Evolutionary conservation across 2,329 filamentous ascomycete genomes (phyloP).

Genomic region (Amauroascus verrucosus): DNA sequence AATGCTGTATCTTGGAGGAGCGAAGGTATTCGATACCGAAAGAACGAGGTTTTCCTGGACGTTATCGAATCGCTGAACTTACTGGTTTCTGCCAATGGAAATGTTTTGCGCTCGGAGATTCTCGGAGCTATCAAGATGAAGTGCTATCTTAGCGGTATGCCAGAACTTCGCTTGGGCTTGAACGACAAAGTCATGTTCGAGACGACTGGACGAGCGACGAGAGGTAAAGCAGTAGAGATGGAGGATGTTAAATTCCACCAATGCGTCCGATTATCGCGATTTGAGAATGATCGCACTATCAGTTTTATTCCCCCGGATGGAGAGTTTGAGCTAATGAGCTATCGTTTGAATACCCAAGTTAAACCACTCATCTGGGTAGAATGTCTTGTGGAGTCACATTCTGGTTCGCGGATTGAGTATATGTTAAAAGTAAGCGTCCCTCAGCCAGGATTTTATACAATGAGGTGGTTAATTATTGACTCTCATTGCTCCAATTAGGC

Average conservation of each 20-base stretch:
- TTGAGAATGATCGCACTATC: slow-evolving; percentile 97
- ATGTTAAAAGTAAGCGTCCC: slow-evolving; percentile 70
- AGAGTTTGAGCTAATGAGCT: slow-evolving; percentile 99
- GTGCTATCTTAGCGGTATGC: slow-evolving; percentile 97
- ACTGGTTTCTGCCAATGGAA: slow-evolving; percentile 85
- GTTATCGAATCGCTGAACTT: slow-evolving; percentile 95
- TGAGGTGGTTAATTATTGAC: not conserved
- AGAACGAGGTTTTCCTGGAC: slow-evolving; percentile 98
- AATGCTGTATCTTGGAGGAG: slow-evolving; percentile 97
- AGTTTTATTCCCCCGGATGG: slow-evolving; percentile 97
- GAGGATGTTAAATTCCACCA: slow-evolving; percentile 99
- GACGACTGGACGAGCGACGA: slow-evolving; percentile 82
- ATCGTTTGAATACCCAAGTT: slow-evolving; percentile 95
- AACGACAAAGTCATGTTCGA: slow-evolving; percentile 99
- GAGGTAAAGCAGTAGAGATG: slow-evolving; percentile 98
- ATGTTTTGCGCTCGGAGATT: slow-evolving; percentile 91
- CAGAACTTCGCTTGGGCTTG: slow-evolving; percentile 80
- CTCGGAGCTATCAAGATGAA: slow-evolving; percentile 99
- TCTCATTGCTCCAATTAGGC: slow-evolving; percentile 41
- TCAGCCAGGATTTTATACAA: not conserved
- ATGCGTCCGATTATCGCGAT: slow-evolving; percentile 86
- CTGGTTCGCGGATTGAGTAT: slow-evolving; percentile 90
- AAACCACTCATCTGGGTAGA: slow-evolving; percentile 99
- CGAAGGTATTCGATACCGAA: slow-evolving; percentile 94
- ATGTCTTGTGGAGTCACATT: slow-evolving; percentile 92